Conservation (phyloP, 371 early-diverging fungal genomes). For the Pancytospora epiphaga region DNA sequence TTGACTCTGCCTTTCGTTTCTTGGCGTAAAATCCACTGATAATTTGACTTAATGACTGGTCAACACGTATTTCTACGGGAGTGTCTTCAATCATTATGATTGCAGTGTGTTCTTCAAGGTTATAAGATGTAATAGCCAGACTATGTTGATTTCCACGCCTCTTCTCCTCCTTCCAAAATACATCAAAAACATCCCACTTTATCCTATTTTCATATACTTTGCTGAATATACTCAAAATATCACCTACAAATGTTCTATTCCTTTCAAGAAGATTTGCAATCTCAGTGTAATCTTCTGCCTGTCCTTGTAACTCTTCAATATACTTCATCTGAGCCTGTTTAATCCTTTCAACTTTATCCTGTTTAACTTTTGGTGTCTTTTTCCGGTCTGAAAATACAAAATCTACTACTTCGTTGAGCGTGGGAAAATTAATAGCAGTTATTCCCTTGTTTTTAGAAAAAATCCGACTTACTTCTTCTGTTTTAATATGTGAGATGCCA, state of each 20-base stretch:
- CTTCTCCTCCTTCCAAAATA: conserved; percentile 54
- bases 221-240: conserved; percentile 43
- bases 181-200: conserved; percentile 56
- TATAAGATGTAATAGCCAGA: conserved; percentile 42
- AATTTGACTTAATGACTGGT: conserved; percentile 26
- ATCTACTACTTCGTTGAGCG: conserved; percentile 45
- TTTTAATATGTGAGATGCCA: background rate
- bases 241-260: conserved; percentile 36
- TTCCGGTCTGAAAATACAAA: conserved; percentile 34
- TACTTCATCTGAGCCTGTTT: conserved; percentile 49
- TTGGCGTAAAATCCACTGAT: conserved; percentile 47
- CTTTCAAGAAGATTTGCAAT: conserved; percentile 37
- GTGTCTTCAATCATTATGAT: conserved; percentile 32
- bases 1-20: conserved; percentile 55
- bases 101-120: conserved; percentile 53
- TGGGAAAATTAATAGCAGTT: conserved; percentile 15
- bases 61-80: conserved; percentile 30
- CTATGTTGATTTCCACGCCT: conserved; percentile 40
- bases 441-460: conserved; percentile 5
- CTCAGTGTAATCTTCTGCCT: conserved; percentile 15
- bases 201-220: conserved; percentile 47
- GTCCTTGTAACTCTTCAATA: conserved; percentile 36
- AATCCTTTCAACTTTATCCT: conserved; percentile 38
- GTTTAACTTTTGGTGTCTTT: conserved; percentile 35
- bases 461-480: background rate